These are phyloP conservation scores for Mucor saturninus DNA, from an alignment of 371 early-diverging fungal species.

Conservation along the genomic window DNA sequence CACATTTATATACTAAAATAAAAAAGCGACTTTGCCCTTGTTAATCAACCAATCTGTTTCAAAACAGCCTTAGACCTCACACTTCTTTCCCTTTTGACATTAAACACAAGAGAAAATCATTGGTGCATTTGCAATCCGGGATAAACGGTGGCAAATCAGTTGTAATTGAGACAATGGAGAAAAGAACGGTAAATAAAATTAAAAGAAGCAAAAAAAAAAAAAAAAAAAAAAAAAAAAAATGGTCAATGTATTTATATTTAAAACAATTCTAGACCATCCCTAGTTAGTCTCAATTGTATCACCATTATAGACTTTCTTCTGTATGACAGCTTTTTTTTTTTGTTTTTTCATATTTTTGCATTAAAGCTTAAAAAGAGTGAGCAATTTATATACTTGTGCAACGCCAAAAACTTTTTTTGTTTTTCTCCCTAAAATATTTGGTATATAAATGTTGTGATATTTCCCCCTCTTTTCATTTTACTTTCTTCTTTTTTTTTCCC, in stretches of 20 bases:
- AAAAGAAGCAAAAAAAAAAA: too few species aligned
- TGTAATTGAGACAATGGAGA: slow-evolving; percentile 4
- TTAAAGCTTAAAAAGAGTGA: neutral
- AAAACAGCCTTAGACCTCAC: too few species aligned
- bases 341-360: neutral
- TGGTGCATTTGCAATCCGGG: neutral
- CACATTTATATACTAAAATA: too few species aligned
- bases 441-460: neutral
- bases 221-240: neutral
- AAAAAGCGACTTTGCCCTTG: too few species aligned
- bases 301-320: neutral
- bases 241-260: neutral
- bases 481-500: neutral
- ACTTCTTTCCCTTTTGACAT: too few species aligned
- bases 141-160: slow-evolving; percentile 3
- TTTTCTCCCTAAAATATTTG: neutral
- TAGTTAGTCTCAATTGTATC: too few species aligned
- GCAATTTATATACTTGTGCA: neutral
- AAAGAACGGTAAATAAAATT: neutral
- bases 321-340: neutral
- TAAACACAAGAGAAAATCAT: too few species aligned
- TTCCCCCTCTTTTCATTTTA: too few species aligned
- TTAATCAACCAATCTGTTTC: too few species aligned
- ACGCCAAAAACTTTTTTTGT: neutral
- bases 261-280: neutral